Percentiles rank a stretch among this genome's conserved stretches.
Conservation (phyloP, 2,329 filamentous ascomycete genomes). For the Chalara sp. region DNA sequence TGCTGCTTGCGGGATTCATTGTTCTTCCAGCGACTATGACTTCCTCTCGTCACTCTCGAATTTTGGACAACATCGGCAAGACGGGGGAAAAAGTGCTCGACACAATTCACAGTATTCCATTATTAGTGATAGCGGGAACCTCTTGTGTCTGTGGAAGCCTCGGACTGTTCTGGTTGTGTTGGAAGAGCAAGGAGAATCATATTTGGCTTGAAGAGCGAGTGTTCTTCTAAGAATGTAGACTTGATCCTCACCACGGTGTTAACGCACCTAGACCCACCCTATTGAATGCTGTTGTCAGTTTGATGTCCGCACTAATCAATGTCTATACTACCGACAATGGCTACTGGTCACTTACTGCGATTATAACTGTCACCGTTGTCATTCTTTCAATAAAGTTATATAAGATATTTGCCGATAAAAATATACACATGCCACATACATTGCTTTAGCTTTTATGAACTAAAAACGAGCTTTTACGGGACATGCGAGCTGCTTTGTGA, state of each 20-base stretch:
- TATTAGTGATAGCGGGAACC: slow-evolving; percentile 5
- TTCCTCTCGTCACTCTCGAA: slow-evolving; percentile 11
- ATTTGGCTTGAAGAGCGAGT: slow-evolving; percentile 7
- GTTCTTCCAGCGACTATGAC: slow-evolving; percentile 12
- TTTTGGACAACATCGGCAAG: slow-evolving; percentile 10
- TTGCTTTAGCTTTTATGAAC: too few relatives aligned
- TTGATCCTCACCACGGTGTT: background rate
- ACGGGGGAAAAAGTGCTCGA: slow-evolving; percentile 8
- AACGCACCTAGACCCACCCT: slow-evolving; percentile 6
- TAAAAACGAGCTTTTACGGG: too few relatives aligned
- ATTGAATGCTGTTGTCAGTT: slow-evolving; percentile 5
- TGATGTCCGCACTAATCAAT: slow-evolving; percentile 9
- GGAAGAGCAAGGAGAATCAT: slow-evolving; percentile 4
- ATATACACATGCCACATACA: too few relatives aligned
- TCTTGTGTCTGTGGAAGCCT: slow-evolving; percentile 7
- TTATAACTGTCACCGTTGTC: slow-evolving; percentile 1
- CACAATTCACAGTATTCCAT: slow-evolving; percentile 7
- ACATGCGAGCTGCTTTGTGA: too few relatives aligned
- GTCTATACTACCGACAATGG: slow-evolving; percentile 4
- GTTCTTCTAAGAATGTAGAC: slow-evolving; percentile 7
- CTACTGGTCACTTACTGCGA: slow-evolving; percentile 4
- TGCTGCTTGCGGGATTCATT: slow-evolving; percentile 11
- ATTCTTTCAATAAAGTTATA: background rate
- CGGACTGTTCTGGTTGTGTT: slow-evolving; percentile 5
- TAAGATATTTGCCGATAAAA: too few relatives aligned